Percentiles rank a stretch among this genome's conserved stretches.
phyloP scores from a whole-genome alignment of 768 basidiomycete genomes.

The Kwoniella heveanensis region DNA sequence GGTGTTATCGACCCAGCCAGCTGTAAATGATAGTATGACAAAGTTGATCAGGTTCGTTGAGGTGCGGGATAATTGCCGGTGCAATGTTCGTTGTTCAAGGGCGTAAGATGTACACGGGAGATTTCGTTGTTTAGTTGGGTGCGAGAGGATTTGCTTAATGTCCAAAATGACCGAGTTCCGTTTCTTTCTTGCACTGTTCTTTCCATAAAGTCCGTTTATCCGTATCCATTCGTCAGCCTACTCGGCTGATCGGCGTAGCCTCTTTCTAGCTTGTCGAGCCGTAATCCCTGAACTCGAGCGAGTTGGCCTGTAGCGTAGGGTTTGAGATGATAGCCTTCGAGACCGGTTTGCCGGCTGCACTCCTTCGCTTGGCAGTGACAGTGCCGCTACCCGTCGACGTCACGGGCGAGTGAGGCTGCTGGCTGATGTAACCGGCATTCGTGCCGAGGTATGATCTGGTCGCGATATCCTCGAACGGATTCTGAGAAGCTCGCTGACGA shows the following conservation, averaged over 20 bases:
- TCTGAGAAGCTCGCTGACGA: conserved; percentile 38
- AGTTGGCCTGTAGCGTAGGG: conserved; percentile 52
- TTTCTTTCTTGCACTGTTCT: neutral
- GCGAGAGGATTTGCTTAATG: too few species aligned
- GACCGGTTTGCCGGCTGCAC: conserved; percentile 37
- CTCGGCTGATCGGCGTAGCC: conserved; percentile 5
- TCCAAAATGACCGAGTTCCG: neutral
- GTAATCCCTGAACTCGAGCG: conserved; percentile 53
- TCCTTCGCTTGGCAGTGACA: conserved; percentile 25
- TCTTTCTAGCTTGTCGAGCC: conserved; percentile 12
- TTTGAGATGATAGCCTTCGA: conserved; percentile 52
- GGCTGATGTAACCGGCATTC: conserved; percentile 11
- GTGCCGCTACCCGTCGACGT: conserved; percentile 5
- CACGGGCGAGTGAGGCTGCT: conserved; percentile 13
- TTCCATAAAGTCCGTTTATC: neutral
- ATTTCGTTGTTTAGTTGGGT: neutral
- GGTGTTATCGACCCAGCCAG: too few species aligned
- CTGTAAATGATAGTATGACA: too few species aligned
- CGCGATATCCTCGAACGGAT: conserved; percentile 54
- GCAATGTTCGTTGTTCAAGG: too few species aligned
- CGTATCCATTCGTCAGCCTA: neutral
- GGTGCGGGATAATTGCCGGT: too few species aligned
- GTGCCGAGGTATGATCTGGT: conserved; percentile 47
- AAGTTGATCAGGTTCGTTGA: too few species aligned
- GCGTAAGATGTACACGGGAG: too few species aligned